Percentiles rank a stretch among this genome's conserved stretches.
Conservation (phyloP, 495 filamentous ascomycete species). For the Astrothelium subdiscretum region DNA sequence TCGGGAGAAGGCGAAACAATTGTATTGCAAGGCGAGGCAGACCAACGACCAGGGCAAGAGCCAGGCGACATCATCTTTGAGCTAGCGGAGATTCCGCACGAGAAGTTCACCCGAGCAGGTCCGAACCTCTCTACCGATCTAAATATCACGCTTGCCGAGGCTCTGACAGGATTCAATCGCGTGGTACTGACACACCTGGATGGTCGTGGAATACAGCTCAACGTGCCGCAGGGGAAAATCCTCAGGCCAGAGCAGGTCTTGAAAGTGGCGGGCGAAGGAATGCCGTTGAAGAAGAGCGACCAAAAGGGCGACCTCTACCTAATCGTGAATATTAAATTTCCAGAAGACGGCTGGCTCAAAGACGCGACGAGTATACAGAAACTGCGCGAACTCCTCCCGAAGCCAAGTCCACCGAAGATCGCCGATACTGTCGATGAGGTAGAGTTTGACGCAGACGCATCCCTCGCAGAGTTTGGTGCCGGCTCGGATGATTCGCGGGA, state of each 20-base stretch:
- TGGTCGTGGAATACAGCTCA: constrained; percentile 75
- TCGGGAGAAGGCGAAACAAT: constrained; percentile 81
- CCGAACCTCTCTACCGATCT: constrained; percentile 72
- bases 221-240: constrained; percentile 61
- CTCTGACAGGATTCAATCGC: constrained; percentile 77
- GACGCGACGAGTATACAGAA: constrained; percentile 52
- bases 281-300: constrained; percentile 83
- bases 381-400: constrained; percentile 64
- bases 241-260: constrained; percentile 71
- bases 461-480: constrained; percentile 63
- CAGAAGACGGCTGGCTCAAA: constrained; percentile 70
- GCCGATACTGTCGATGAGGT: constrained; percentile 76
- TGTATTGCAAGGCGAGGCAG: constrained; percentile 84
- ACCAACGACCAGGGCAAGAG: constrained; percentile 81
- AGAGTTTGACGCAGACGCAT: constrained; percentile 64
- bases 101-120: constrained; percentile 66
- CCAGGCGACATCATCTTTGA: constrained; percentile 90
- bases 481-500: constrained; percentile 58
- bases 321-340: constrained; percentile 76
- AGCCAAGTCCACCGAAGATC: constrained; percentile 37
- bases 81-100: constrained; percentile 69
- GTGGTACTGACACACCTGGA: constrained; percentile 90
- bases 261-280: constrained; percentile 79
- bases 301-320: constrained; percentile 78
- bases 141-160: constrained; percentile 69